Evolutionary conservation across 768 basidiomycete species (phyloP), one percentile per base, ranked within the genome.

Genomic region (Hebeloma cylindrosporum): DNA sequence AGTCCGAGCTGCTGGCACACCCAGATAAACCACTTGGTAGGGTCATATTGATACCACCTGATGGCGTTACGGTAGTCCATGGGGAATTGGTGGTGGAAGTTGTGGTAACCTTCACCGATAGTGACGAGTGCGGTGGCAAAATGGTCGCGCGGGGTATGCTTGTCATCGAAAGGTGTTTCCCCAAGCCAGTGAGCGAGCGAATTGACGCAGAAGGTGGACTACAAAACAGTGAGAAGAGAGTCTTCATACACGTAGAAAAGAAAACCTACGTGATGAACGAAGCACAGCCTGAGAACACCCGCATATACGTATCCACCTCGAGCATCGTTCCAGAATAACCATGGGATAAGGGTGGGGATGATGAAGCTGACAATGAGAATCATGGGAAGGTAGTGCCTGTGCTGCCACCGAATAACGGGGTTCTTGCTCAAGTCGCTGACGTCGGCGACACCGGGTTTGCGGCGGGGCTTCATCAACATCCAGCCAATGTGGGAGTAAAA

Each of bases 1-100:
- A 86, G 74, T 21, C 88, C 86, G 35, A 90, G 16, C 48, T 69
- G 51, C 45, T 78, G 61, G 68, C 75, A 77, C 9, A 67, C 65
- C 70, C 73, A 76, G 68, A 92, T 93, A 71, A 91, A 88, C 91
- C 91, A 93, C 64, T 93, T 93, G 27, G 90, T 93, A 7, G 90
- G 91, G 61, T 92, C 89, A 59, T 92, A 93, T 61, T 93, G 89
- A 66, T 88, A 89, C 89, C 89, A 92, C 66, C 76, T 91, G 75
- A 95, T 92, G 45, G 93, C 93, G 59, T 95, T 95, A 18, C 93
- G 80, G 72, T 93, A 97, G 66, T 97, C 93, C 88, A 92, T 92
- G 6, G 93, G 93, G 80, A 95, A 95, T 60, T 84, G 74, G 50
- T 97, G 93, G 71, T 97, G 93, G 80, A 95, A 95, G 68, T 97